Percentiles rank a stretch among this genome's conserved stretches.
These are phyloP conservation scores for Echinochloa phyllopogon DNA, from an alignment of 176 grass and related monocot species.

Conservation along the genomic window DNA sequence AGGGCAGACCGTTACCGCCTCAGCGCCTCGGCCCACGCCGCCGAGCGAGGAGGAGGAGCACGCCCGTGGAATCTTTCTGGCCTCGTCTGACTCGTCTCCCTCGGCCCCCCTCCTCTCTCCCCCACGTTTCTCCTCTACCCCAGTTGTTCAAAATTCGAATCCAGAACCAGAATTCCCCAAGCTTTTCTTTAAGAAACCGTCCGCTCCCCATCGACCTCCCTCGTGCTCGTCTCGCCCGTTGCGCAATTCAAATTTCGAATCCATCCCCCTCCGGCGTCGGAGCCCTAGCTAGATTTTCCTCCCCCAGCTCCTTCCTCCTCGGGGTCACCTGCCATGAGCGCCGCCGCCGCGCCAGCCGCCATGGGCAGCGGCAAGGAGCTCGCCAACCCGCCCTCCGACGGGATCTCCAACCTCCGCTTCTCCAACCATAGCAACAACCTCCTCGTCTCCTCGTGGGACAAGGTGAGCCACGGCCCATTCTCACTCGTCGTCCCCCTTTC, in stretches of 20 bases:
- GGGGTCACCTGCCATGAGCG: slow-evolving; percentile 28
- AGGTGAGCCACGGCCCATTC: slow-evolving; percentile 40
- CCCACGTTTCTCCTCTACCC: not conserved
- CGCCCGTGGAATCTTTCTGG: slow-evolving; percentile 23
- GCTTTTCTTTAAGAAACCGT: not conserved
- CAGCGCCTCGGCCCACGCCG: not conserved
- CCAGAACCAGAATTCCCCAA: not conserved
- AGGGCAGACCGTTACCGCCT: not conserved
- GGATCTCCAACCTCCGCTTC: slow-evolving; percentile 94
- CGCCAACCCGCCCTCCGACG: slow-evolving; percentile 68
- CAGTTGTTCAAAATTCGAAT: slow-evolving; percentile 21
- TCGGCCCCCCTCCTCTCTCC: not conserved
- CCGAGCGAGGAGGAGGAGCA: not conserved
- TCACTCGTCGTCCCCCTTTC: not conserved
- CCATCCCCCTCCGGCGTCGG: not conserved
- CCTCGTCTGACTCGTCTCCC: not conserved
- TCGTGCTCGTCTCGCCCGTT: slow-evolving; percentile 36
- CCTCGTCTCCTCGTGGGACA: slow-evolving; percentile 98
- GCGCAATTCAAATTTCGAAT: slow-evolving; percentile 48
- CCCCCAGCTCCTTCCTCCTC: not conserved
- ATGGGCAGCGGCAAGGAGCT: slow-evolving; percentile 75
- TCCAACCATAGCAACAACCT: slow-evolving; percentile 99
- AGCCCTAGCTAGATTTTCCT: not conserved
- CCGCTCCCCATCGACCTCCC: not conserved
- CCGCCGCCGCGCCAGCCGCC: slow-evolving; percentile 30